phyloP scores from a whole-genome alignment of 2,329 filamentous ascomycete species.

The Tolypocladium ophioglossoides region DNA sequence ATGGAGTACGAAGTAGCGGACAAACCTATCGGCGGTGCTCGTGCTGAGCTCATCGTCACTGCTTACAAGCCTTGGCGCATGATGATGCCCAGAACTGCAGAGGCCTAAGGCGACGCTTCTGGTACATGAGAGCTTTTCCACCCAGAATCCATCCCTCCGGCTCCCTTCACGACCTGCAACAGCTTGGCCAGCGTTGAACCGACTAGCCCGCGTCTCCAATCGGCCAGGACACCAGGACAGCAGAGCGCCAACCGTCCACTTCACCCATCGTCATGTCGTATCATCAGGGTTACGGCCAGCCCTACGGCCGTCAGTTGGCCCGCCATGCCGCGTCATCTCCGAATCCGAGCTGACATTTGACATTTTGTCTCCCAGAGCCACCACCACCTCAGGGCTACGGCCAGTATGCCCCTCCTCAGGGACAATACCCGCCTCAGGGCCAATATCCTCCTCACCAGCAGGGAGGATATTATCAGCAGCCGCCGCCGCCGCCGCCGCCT shows the following conservation, averaged over 20 bases:
- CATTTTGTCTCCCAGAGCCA: constrained; percentile 14
- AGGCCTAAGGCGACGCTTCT: neutral
- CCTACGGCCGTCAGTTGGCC: constrained; percentile 24
- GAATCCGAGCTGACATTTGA: neutral
- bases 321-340: neutral
- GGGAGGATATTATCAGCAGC: constrained; percentile 17
- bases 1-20: no score
- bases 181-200: neutral
- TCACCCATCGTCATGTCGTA: constrained; percentile 20
- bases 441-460: constrained; percentile 20
- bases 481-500: constrained; percentile 11
- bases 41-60: neutral
- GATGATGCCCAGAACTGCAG: neutral
- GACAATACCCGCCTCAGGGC: constrained; percentile 15
- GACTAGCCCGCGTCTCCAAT: no score
- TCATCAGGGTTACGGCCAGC: constrained; percentile 19
- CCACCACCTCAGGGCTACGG: constrained; percentile 29
- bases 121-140: neutral
- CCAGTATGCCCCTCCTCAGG: constrained; percentile 18
- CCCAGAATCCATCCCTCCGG: neutral
- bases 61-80: neutral
- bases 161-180: neutral
- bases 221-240: no score
- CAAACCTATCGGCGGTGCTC: neutral
- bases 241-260: neutral